phyloP scores from a whole-genome alignment of 2,329 filamentous ascomycete species.

The Colletotrichum endophyticum region DNA sequence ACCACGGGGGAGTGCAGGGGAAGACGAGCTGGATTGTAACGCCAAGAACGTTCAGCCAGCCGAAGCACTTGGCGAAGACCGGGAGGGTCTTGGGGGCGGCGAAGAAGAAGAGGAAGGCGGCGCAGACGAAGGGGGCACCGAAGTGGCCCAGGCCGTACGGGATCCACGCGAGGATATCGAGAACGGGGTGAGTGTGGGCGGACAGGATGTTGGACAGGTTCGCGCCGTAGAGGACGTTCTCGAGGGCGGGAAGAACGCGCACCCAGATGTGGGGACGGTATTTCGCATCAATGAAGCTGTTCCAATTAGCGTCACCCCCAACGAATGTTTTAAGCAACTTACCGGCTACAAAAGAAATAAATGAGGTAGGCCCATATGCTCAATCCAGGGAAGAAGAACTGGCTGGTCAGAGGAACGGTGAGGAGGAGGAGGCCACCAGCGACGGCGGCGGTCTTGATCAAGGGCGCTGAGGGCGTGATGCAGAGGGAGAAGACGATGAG shows the following conservation, averaged over 20 bases:
- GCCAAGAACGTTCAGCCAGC: conserved; percentile 89
- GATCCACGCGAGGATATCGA: conserved; percentile 91
- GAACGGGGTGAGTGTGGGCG: conserved; percentile 80
- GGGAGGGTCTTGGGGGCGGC: conserved; percentile 84
- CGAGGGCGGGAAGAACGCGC: conserved; percentile 88
- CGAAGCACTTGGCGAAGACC: conserved; percentile 85
- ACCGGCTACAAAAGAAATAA: conserved; percentile 94
- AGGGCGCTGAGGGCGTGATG: conserved; percentile 80
- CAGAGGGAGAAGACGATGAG: conserved; percentile 83
- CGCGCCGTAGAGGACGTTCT: conserved; percentile 95
- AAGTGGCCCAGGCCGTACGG: conserved; percentile 94
- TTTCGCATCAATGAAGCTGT: conserved; percentile 85
- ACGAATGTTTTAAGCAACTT: conserved; percentile 45
- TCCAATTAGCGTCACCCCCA: not conserved
- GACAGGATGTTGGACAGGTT: conserved; percentile 96
- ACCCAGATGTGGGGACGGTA: conserved; percentile 96
- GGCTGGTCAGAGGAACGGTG: conserved; percentile 82
- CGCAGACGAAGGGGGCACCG: conserved; percentile 81
- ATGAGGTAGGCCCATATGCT: conserved; percentile 87
- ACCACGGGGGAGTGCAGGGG: conserved; percentile 96
- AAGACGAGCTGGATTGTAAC: conserved; percentile 89
- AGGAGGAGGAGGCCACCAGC: conserved; percentile 72
- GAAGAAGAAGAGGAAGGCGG: conserved; percentile 83
- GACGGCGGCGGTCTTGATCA: conserved; percentile 77
- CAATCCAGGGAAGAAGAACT: conserved; percentile 89